A percentile compares a stretch with the other conserved stretches of the same genome.
Evolutionary conservation across 2,329 filamentous ascomycete species (phyloP).

Genomic region (Aspergillus latus): DNA sequence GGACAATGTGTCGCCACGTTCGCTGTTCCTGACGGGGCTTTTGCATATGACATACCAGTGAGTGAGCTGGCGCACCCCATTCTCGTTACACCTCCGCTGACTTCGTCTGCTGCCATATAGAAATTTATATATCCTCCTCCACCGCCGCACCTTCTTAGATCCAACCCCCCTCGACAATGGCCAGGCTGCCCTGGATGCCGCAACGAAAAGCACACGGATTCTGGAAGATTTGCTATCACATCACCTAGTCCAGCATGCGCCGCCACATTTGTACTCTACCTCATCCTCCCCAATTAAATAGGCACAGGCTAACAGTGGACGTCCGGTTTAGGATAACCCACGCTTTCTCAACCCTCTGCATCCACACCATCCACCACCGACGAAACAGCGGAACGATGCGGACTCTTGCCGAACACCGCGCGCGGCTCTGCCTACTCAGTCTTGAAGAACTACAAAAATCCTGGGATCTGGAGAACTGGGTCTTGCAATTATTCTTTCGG

Average conservation of each 20-base stretch:
- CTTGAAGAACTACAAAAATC: conserved; percentile 51
- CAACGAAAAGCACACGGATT: conserved; percentile 48
- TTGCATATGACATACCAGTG: conserved; percentile 50
- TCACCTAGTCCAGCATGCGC: conserved; percentile 45
- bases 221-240: conserved; percentile 50
- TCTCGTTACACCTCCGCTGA: too few species aligned
- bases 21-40: conserved; percentile 42
- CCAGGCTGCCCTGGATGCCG: conserved; percentile 47
- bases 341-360: conserved; percentile 50
- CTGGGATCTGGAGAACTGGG: conserved; percentile 53
- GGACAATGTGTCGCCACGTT: conserved; percentile 29
- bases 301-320: too few species aligned
- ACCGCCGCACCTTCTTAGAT: conserved; percentile 46
- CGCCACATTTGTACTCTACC: conserved; percentile 40
- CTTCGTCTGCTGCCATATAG: conserved; percentile 18
- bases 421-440: conserved; percentile 50
- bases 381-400: conserved; percentile 37
- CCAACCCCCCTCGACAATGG: conserved; percentile 30
- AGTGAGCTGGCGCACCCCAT: not conserved
- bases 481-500: conserved; percentile 51
- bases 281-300: too few species aligned
- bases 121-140: conserved; percentile 49
- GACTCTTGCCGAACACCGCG: conserved; percentile 50
- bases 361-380: conserved; percentile 49
- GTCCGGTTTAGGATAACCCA: conserved; percentile 42